phyloP scores from a whole-genome alignment of 1,284 basidiomycete species.

The Trichosporon sp. region DNA sequence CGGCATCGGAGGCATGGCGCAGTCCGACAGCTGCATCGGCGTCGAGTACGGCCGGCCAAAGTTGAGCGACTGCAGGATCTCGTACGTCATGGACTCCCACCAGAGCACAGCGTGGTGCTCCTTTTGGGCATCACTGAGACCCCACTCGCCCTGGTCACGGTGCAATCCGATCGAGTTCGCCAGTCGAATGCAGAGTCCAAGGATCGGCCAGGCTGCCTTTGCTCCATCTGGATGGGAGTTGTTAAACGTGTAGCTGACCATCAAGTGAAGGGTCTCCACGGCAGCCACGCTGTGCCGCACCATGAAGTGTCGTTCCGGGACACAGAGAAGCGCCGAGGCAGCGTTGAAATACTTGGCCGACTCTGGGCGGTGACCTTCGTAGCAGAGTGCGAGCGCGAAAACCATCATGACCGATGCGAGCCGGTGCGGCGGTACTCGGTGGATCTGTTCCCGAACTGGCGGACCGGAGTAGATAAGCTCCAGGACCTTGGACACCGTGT shows the following conservation, averaged over 20 bases:
- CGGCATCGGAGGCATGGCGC: conserved; percentile 27
- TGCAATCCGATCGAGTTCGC: conserved; percentile 33
- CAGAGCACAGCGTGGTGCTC: conserved; percentile 31
- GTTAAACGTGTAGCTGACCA: conserved; percentile 35
- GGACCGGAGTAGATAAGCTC: conserved; percentile 28
- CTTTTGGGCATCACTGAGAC: conserved; percentile 30
- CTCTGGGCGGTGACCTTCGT: conserved; percentile 23
- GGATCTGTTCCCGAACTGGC: conserved; percentile 29
- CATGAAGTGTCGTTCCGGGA: conserved; percentile 34
- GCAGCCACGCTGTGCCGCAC: conserved; percentile 32
- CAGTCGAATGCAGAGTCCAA: conserved; percentile 33
- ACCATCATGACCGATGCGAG: conserved; percentile 33
- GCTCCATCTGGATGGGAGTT: conserved; percentile 30
- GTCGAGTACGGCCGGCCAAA: conserved; percentile 39
- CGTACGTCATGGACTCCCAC: conserved; percentile 37
- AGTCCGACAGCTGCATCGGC: conserved; percentile 33
- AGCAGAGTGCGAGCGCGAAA: conserved; percentile 27
- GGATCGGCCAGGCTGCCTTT: conserved; percentile 34
- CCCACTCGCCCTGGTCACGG: conserved; percentile 37
- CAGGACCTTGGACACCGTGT: conserved; percentile 24
- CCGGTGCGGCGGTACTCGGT: conserved; percentile 32
- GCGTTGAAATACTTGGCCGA: conserved; percentile 30
- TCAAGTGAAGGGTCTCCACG: conserved; percentile 37
- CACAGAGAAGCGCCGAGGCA: conserved; percentile 30
- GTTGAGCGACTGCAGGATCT: conserved; percentile 38